Evolutionary conservation across 148 eudicot genomes (phyloP).

Genomic region (Camellia granthamiana): DNA sequence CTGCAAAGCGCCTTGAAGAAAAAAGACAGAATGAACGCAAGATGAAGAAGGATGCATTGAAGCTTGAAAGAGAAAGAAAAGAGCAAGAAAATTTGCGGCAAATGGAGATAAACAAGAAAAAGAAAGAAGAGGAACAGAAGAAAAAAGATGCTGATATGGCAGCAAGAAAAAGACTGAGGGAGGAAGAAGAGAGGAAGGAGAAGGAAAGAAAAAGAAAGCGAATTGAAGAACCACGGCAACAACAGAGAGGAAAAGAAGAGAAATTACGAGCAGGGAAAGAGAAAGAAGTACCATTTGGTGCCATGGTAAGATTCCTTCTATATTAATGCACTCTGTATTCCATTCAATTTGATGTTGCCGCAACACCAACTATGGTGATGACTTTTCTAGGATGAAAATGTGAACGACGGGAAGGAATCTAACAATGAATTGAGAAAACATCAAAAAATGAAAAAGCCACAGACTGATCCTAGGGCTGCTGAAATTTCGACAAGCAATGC

Average conservation of each 20-base stretch:
- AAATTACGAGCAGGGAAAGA: conserved; percentile 46
- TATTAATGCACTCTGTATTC: background rate
- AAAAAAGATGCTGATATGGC: conserved; percentile 66
- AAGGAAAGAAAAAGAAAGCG: conserved; percentile 75
- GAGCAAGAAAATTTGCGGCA: conserved; percentile 70
- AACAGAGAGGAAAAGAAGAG: conserved; percentile 52
- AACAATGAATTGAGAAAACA: conserved; percentile 26
- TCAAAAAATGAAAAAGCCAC: conserved; percentile 24
- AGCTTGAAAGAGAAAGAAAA: conserved; percentile 64
- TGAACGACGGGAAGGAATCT: conserved; percentile 30
- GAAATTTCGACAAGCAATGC: conserved; percentile 25
- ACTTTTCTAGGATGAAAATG: conserved; percentile 39
- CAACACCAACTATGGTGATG: conserved; percentile 21
- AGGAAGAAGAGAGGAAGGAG: conserved; percentile 79
- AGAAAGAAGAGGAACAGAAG: conserved; percentile 64
- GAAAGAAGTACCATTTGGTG: conserved; percentile 35
- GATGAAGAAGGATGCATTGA: conserved; percentile 75
- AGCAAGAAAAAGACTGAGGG: conserved; percentile 78
- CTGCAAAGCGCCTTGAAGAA: conserved; percentile 73
- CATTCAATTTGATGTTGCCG: conserved; percentile 10
- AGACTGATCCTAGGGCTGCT: conserved; percentile 20
- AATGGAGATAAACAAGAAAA: conserved; percentile 58
- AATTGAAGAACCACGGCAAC: conserved; percentile 54
- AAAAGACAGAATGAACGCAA: conserved; percentile 75
- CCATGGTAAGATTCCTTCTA: conserved; percentile 31